These are phyloP conservation scores for Paramecium sexaurelia DNA, from an alignment of 73 alveolate genomes.

Conservation along the genomic window DNA sequence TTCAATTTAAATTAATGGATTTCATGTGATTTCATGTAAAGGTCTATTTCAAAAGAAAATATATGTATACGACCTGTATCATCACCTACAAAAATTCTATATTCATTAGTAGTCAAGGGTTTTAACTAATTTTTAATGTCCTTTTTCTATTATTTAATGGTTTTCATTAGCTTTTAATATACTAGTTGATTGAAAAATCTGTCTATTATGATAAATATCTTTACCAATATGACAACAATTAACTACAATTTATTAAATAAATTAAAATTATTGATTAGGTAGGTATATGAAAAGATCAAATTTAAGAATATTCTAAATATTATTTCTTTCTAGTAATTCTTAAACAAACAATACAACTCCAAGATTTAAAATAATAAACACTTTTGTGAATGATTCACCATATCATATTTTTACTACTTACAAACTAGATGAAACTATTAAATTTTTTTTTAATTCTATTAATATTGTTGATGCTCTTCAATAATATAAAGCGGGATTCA, in stretches of 20 bases:
- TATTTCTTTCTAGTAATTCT: background rate
- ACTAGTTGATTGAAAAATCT: slow-evolving; percentile 27
- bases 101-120: background rate
- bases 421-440: background rate
- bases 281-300: background rate
- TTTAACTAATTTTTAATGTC: slow-evolving; percentile 30
- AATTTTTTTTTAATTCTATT: background rate
- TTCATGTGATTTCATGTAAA: background rate
- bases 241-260: slow-evolving; percentile 1
- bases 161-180: background rate
- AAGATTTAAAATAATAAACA: background rate
- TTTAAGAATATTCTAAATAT: background rate
- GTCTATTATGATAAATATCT: slow-evolving; percentile 21
- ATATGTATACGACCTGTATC: background rate
- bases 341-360: background rate
- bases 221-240: background rate
- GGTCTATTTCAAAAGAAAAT: slow-evolving; percentile 31
- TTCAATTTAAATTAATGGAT: background rate
- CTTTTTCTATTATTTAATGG: background rate
- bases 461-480: background rate
- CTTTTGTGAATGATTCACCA: background rate
- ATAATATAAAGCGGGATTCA: background rate
- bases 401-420: background rate
- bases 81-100: slow-evolving; percentile 33
- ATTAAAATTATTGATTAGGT: background rate